Conservation (phyloP, 1,139 yeast species). For the Suhomyces guaymorum region DNA sequence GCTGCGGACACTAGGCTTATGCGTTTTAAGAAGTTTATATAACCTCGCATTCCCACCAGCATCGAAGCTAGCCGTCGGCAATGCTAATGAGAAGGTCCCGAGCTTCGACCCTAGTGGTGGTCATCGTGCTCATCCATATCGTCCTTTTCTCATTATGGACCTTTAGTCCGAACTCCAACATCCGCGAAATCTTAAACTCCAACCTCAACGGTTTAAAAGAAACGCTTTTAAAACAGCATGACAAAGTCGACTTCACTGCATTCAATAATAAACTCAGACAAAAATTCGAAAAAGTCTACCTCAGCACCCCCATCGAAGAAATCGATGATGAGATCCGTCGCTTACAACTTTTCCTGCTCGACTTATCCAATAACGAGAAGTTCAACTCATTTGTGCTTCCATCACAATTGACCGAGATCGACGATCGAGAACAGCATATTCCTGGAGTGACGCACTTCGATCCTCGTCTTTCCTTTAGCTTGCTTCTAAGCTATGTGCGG, state of each 20-base stretch:
- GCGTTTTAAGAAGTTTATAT: neutral
- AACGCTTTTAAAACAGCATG: constrained; percentile 4
- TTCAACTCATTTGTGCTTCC: constrained; percentile 13
- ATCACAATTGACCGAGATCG: constrained; percentile 13
- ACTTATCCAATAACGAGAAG: constrained; percentile 10
- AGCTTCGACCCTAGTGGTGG: constrained; percentile 8
- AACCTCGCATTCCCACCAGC: neutral
- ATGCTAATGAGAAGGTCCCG: constrained; percentile 15
- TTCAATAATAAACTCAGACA: constrained; percentile 8
- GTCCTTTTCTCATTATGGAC: constrained; percentile 13
- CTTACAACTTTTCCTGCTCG: constrained; percentile 7
- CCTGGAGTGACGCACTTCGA: constrained; percentile 28
- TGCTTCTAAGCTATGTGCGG: constrained; percentile 25
- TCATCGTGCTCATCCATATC: constrained; percentile 13
- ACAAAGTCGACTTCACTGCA: constrained; percentile 5
- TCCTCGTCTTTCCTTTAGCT: constrained; percentile 35
- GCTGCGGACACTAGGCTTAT: neutral
- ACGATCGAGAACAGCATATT: constrained; percentile 8
- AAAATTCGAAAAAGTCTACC: constrained; percentile 8
- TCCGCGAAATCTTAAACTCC: constrained; percentile 3
- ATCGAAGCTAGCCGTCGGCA: too few relatives aligned
- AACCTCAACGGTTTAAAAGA: constrained; percentile 8
- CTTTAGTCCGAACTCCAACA: constrained; percentile 7
- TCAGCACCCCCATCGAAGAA: constrained; percentile 6
- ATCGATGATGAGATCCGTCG: constrained; percentile 4